Evolutionary conservation across 768 basidiomycete species (phyloP).

Genomic region (Dentipellis fragilis): DNA sequence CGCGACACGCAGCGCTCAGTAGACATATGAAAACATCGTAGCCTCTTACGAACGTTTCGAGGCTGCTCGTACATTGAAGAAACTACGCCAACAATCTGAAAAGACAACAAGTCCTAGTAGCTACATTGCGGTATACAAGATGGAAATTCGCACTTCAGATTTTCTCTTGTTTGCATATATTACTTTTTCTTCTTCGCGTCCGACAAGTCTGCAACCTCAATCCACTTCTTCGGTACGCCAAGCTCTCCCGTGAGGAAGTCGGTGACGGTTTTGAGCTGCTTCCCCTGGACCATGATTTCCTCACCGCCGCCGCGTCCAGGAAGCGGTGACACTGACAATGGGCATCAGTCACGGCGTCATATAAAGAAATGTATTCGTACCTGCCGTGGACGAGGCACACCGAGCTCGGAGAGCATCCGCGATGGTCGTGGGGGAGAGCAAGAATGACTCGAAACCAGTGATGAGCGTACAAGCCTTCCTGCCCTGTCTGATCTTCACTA

Average conservation of each 20-base stretch:
- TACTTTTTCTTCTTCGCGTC: conserved; percentile 30
- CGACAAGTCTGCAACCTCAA: conserved; percentile 41
- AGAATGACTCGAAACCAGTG: conserved; percentile 72
- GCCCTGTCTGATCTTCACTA: conserved; percentile 66
- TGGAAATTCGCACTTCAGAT: no score
- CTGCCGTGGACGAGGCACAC: conserved; percentile 75
- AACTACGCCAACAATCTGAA: no score
- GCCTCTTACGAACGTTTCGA: no score
- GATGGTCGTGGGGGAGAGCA: conserved; percentile 58
- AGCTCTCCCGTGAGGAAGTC: conserved; percentile 50
- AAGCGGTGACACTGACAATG: conserved; percentile 43
- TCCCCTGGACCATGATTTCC: conserved; percentile 82
- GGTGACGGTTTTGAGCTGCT: conserved; percentile 56
- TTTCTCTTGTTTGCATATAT: background rate
- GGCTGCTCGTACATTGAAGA: no score
- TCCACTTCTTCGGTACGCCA: conserved; percentile 80
- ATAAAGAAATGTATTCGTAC: conserved; percentile 26
- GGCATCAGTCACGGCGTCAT: background rate
- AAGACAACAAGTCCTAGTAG: no score
- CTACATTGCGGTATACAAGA: no score
- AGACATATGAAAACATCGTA: no score
- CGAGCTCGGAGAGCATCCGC: conserved; percentile 67
- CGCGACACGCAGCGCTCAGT: no score
- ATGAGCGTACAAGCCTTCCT: conserved; percentile 69
- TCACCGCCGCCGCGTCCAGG: conserved; percentile 45